Evolutionary conservation across 345 rosid genomes (phyloP).

Genomic region (Populus ilicifolia): DNA sequence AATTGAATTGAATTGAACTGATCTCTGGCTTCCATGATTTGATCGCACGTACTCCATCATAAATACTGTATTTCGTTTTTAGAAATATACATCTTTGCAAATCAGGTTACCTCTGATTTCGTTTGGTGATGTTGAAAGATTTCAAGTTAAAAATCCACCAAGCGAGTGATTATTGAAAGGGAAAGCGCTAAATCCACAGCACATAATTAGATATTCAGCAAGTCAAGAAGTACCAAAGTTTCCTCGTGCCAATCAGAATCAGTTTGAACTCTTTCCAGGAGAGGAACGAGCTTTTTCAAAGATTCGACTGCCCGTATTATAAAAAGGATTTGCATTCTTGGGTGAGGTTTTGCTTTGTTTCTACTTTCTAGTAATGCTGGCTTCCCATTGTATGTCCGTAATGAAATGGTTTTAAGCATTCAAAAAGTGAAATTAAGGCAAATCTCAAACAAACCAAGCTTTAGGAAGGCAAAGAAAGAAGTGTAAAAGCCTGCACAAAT

Average conservation of each 20-base stretch:
- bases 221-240: conserved; percentile 11
- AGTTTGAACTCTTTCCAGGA: conserved; percentile 17
- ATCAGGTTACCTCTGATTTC: too few species aligned
- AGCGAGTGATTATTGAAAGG: background rate
- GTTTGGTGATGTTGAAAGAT: background rate
- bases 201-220: conserved; percentile 20
- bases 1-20: background rate
- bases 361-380: background rate
- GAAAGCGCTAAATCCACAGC: background rate
- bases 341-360: conserved; percentile 19
- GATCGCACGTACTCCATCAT: background rate
- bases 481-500: too few species aligned
- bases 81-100: background rate
- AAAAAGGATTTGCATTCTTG: background rate
- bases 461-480: too few species aligned
- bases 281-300: background rate
- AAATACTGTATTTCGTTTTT: background rate
- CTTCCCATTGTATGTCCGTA: too few species aligned
- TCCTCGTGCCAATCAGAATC: conserved; percentile 7
- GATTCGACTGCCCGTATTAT: background rate
- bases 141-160: background rate
- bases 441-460: too few species aligned
- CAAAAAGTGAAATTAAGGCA: too few species aligned
- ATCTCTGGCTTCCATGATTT: background rate
- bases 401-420: too few species aligned